Evolutionary conservation across 2,329 filamentous ascomycete genomes (phyloP).

Genomic region (Diplodia corticola): DNA sequence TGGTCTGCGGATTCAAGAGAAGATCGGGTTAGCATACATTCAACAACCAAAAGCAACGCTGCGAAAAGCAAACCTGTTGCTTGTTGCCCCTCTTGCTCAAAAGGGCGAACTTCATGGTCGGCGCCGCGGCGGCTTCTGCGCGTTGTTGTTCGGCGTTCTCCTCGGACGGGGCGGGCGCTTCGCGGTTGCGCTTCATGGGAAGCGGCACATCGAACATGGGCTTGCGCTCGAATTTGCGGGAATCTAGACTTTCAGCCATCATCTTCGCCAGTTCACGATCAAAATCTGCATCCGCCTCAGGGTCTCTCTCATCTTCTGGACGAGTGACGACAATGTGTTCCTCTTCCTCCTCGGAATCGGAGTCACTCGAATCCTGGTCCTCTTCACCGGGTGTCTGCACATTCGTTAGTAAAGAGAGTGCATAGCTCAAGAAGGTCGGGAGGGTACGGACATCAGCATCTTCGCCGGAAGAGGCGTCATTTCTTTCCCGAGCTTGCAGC

Average conservation of each 20-base stretch:
- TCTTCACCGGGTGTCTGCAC: conserved; percentile 42
- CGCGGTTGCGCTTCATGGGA: conserved; percentile 77
- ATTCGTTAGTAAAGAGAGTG: conserved; percentile 45
- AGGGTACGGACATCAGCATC: conserved; percentile 55
- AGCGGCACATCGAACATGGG: conserved; percentile 93
- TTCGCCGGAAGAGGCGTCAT: conserved; percentile 43
- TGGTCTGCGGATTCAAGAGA: conserved; percentile 61
- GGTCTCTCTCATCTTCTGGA: conserved; percentile 85
- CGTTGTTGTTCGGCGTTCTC: conserved; percentile 42
- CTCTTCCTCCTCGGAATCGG: conserved; percentile 65
- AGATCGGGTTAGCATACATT: conserved; percentile 20
- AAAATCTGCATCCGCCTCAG: conserved; percentile 94
- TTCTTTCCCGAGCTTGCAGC: conserved; percentile 24
- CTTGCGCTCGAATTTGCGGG: conserved; percentile 93
- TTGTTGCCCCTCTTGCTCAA: conserved; percentile 95
- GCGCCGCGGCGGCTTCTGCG: conserved; percentile 36
- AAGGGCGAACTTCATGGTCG: conserved; percentile 93
- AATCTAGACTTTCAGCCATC: conserved; percentile 96
- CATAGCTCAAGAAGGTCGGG: conserved; percentile 17
- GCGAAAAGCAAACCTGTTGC: conserved; percentile 70
- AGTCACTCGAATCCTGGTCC: conserved; percentile 33
- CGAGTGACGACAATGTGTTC: conserved; percentile 90
- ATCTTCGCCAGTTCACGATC: conserved; percentile 97
- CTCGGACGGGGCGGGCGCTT: conserved; percentile 47
- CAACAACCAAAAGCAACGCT: conserved; percentile 5